Conservation (phyloP, 139 green algal species). For the Chlorella ohadii region DNA sequence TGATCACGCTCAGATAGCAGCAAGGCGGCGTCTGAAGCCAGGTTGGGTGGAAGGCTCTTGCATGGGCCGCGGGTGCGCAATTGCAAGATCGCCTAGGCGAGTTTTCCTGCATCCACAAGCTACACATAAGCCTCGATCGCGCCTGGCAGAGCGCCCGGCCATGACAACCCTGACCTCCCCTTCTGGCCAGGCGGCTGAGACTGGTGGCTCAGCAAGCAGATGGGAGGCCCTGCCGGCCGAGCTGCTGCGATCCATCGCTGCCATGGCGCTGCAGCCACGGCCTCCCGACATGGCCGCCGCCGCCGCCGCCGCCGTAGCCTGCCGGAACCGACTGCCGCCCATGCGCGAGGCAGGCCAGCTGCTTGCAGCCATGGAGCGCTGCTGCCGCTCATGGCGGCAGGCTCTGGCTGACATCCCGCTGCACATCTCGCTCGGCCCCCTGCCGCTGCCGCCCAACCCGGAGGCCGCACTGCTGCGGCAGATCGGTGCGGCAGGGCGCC, state of each 20-base stretch:
- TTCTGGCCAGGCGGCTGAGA: no score
- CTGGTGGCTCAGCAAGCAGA: neutral
- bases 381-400: slow-evolving; percentile 10
- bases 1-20: no score
- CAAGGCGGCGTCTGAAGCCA: no score
- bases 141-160: no score
- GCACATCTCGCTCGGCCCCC: neutral
- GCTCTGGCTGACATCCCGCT: neutral
- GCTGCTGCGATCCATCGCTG: neutral
- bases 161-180: no score
- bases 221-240: slow-evolving; percentile 4
- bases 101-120: no score
- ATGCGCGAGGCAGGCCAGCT: neutral
- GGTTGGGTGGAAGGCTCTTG: no score
- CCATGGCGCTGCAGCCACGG: neutral
- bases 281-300: neutral
- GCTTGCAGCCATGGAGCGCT: neutral
- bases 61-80: no score
- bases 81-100: no score
- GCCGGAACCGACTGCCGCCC: neutral
- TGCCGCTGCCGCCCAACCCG: neutral
- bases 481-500: neutral
- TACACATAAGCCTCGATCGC: no score
- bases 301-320: no score
- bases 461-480: neutral